Percentiles rank a stretch among this genome's conserved stretches.
Conservation (phyloP, 495 filamentous ascomycete species). For the Trypethelium eluteriae region DNA sequence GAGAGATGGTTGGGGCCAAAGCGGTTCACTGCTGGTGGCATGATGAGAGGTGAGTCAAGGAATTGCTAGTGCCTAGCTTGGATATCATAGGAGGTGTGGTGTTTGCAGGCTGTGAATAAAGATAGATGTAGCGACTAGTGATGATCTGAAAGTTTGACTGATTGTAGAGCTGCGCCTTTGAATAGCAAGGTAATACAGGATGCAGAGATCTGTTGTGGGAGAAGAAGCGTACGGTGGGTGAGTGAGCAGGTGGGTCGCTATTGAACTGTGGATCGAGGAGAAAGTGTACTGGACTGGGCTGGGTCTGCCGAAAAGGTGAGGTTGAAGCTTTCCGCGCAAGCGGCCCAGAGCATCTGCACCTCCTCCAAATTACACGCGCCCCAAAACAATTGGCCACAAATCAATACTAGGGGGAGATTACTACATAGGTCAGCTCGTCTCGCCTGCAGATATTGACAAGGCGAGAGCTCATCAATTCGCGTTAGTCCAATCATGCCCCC, state of each 20-base stretch:
- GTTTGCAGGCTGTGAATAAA: background rate
- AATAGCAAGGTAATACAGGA: background rate
- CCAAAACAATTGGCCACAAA: too few relatives aligned
- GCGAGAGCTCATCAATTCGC: background rate
- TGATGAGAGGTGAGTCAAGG: slow-evolving; percentile 24
- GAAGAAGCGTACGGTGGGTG: background rate
- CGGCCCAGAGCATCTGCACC: too few relatives aligned
- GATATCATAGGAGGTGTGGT: background rate
- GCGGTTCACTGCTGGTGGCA: slow-evolving; percentile 49
- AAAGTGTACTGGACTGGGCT: too few relatives aligned
- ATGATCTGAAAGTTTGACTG: background rate
- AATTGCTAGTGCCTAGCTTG: background rate
- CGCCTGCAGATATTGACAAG: too few relatives aligned
- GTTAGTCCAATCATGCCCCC: slow-evolving; percentile 41
- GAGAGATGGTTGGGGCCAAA: slow-evolving; percentile 48
- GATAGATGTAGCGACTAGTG: background rate
- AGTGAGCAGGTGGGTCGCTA: too few relatives aligned
- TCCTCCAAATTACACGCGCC: too few relatives aligned
- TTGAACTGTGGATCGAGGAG: too few relatives aligned
- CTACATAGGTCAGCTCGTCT: too few relatives aligned
- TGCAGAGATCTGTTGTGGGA: background rate
- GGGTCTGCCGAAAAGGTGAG: too few relatives aligned
- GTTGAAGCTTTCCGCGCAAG: too few relatives aligned
- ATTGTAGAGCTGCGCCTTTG: background rate
- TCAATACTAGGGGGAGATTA: too few relatives aligned